Evolutionary conservation across 345 rosid genomes (phyloP).

Genomic region (Citrus hindsii): DNA sequence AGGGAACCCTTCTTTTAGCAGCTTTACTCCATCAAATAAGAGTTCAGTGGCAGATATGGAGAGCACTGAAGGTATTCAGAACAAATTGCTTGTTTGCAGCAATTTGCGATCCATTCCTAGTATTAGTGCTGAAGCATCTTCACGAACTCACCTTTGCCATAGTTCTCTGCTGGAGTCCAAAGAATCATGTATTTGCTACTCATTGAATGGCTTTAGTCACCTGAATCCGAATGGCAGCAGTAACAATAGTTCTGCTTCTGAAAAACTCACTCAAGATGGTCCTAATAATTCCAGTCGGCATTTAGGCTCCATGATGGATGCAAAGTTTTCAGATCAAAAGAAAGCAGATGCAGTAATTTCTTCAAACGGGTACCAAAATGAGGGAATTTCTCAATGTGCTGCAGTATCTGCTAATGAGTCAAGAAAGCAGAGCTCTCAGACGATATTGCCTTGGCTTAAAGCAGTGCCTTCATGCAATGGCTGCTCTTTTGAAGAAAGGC

Average conservation of each 20-base stretch:
- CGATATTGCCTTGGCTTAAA: conserved; percentile 50
- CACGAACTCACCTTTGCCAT: conserved; percentile 27
- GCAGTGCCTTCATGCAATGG: conserved; percentile 21
- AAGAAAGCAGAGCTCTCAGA: conserved; percentile 15
- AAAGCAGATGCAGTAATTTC: conserved; percentile 27
- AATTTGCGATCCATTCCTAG: conserved; percentile 29
- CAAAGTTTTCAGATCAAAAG: conserved; percentile 33
- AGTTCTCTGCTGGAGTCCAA: conserved; percentile 42
- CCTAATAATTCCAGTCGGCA: conserved; percentile 3
- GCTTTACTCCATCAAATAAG: conserved; percentile 15
- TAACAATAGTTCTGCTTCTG: conserved; percentile 21
- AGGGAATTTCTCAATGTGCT: conserved; percentile 8
- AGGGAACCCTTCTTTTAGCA: conserved; percentile 20
- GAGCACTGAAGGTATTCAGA: conserved; percentile 17
- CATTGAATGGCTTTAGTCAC: conserved; percentile 17
- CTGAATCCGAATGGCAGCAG: conserved; percentile 17
- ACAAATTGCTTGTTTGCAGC: conserved; percentile 19
- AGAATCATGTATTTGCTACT: conserved; percentile 19
- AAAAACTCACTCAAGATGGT: conserved; percentile 12
- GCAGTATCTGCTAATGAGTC: conserved; percentile 7
- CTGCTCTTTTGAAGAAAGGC: conserved; percentile 27
- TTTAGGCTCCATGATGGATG: conserved; percentile 21
- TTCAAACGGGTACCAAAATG: conserved; percentile 18
- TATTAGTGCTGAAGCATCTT: conserved; percentile 19
- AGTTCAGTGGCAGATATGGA: conserved; percentile 17